Evolutionary conservation across 257 asterid species (phyloP), one percentile per base, ranked within the genome.

Genomic region (Lycium ferocissimum): DNA sequence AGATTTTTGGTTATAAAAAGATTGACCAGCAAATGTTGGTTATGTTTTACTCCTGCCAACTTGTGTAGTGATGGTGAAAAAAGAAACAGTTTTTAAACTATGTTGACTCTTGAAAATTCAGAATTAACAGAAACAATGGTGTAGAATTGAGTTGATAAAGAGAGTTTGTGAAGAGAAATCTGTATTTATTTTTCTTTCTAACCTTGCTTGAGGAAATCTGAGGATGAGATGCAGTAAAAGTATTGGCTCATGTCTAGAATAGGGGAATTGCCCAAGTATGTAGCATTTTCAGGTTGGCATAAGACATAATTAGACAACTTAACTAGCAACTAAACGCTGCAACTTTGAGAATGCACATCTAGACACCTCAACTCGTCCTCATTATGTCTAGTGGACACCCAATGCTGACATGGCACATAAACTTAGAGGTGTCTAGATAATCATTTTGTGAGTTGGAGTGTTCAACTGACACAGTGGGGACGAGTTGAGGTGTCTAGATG

Each of bases 131-230:
- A 67, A 67, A 49, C 76, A 67, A 35, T 67, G 75, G 78, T 17
- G 78, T 37, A 17, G 9, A 38, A 70, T 38, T 37, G 78, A 70
- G 51, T 70, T 70, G 33, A 38, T 38, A 70, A 38, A 70, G 38
- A 70, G 78, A 70, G 78, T 37, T 15, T 0, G 78, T 15, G 54
- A 38, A 38, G 79, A 70, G 79, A 70, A 17, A 17, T 70, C 51
- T 17, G 11, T 17, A 70, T 70, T 7, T 38, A 37, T 65, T 4
- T 17, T 8, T 33, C 54, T 37, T 14, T 15, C 76, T 14, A 37
- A 69, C 76, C 13, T 37, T 70, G 79, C 49, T 70, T 8, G 51
- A 17, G 79, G 54, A 70, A 70, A 37, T 70, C 53, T 38, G 79
- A 53, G 14, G 54, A 40, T 13, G 0, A 67, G 47, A 67, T 35